Conservation (phyloP, 495 filamentous ascomycete genomes). For the Hypoxylon perforatum region DNA sequence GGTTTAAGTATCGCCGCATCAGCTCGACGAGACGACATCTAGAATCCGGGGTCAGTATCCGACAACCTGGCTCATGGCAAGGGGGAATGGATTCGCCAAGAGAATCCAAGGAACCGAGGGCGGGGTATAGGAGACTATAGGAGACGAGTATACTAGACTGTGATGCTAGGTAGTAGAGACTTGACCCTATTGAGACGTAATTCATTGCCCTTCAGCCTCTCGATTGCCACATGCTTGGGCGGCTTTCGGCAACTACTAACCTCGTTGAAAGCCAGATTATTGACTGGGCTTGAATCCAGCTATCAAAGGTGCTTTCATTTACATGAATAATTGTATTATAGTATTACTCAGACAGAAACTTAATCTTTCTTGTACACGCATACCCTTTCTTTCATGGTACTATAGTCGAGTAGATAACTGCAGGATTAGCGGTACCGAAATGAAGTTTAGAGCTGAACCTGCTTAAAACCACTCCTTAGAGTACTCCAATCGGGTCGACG, state of each 20-base stretch:
- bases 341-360: too few species aligned
- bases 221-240: neutral
- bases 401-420: too few species aligned
- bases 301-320: too few species aligned
- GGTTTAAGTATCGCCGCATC: conserved; percentile 28
- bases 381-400: too few species aligned
- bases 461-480: neutral
- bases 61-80: conserved; percentile 32
- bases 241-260: too few species aligned
- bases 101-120: neutral
- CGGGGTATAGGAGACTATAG: conserved; percentile 20
- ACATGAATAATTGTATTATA: too few species aligned
- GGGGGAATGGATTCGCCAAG: conserved; percentile 18
- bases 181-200: conserved; percentile 7
- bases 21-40: conserved; percentile 7
- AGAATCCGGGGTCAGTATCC: conserved; percentile 29
- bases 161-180: neutral
- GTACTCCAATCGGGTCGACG: conserved; percentile 12
- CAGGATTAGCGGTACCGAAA: too few species aligned
- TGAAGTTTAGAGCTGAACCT: neutral
- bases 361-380: too few species aligned
- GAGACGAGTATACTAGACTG: neutral
- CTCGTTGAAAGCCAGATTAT: too few species aligned
- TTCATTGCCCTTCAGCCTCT: conserved; percentile 16
- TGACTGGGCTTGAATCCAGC: too few species aligned